These are phyloP conservation scores for Paramecium tetraurelia DNA, from an alignment of 73 alveolate genomes.

Conservation along the genomic window DNA sequence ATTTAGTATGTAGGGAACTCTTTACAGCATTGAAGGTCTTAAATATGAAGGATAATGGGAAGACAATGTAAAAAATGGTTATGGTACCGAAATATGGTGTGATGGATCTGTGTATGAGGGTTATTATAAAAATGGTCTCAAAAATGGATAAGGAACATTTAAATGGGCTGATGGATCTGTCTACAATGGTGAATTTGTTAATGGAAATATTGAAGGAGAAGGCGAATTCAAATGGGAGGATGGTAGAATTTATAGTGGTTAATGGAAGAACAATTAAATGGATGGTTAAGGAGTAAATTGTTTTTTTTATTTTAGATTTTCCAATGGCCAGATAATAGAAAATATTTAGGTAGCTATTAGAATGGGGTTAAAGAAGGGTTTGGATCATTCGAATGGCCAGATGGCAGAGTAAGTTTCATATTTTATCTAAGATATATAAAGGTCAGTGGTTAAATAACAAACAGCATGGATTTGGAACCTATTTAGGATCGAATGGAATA, in stretches of 20 bases:
- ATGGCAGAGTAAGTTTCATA: slow-evolving; percentile 65
- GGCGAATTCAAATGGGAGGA: slow-evolving; percentile 71
- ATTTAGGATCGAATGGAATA: slow-evolving; percentile 36
- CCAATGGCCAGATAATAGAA: slow-evolving; percentile 73
- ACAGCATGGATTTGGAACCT: slow-evolving; percentile 62
- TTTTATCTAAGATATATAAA: background rate
- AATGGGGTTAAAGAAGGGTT: slow-evolving; percentile 73
- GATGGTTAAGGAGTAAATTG: slow-evolving; percentile 42
- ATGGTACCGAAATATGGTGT: slow-evolving; percentile 44
- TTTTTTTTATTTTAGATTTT: background rate
- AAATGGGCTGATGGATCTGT: slow-evolving; percentile 74
- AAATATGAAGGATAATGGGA: slow-evolving; percentile 48
- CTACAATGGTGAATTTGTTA: slow-evolving; percentile 64
- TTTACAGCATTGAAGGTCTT: background rate
- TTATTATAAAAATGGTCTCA: slow-evolving; percentile 63
- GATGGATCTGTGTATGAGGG: slow-evolving; percentile 70
- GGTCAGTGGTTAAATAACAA: slow-evolving; percentile 62
- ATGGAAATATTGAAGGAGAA: slow-evolving; percentile 72
- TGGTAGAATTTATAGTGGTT: slow-evolving; percentile 66
- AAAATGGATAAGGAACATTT: slow-evolving; percentile 72
- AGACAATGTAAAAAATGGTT: slow-evolving; percentile 60
- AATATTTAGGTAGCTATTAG: slow-evolving; percentile 70
- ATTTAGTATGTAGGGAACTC: background rate
- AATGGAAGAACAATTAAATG: slow-evolving; percentile 66
- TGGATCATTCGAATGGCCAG: slow-evolving; percentile 84